Conservation (phyloP, 495 filamentous ascomycete species). For the Penicillium atrosanguineum region DNA sequence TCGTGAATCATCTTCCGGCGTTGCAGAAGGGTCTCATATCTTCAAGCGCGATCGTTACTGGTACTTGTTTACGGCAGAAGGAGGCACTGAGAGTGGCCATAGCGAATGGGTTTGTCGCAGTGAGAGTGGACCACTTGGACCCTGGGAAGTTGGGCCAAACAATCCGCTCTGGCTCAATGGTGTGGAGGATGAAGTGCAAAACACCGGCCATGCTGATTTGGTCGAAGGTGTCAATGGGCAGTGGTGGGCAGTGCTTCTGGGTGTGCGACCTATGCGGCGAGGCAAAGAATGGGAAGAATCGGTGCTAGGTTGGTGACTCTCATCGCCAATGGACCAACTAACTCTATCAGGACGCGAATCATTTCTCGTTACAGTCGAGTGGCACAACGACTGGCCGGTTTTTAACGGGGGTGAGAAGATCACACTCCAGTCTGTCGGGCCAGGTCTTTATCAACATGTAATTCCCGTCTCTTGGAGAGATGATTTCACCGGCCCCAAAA, state of each 20-base stretch:
- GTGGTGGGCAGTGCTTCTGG: slow-evolving; percentile 49
- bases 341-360: slow-evolving; percentile 39
- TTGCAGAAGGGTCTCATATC: slow-evolving; percentile 64
- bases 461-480: slow-evolving; percentile 35
- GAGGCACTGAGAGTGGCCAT: slow-evolving; percentile 58
- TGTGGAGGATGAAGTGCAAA: slow-evolving; percentile 34
- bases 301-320: slow-evolving; percentile 30
- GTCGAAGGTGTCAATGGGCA: slow-evolving; percentile 41
- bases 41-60: slow-evolving; percentile 64
- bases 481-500: slow-evolving; percentile 27
- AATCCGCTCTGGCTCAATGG: slow-evolving; percentile 44
- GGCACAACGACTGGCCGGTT: slow-evolving; percentile 49
- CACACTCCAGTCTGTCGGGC: slow-evolving; percentile 29
- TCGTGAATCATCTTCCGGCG: slow-evolving; percentile 53
- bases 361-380: slow-evolving; percentile 44
- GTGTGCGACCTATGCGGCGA: slow-evolving; percentile 34
- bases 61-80: slow-evolving; percentile 68
- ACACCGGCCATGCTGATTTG: slow-evolving; percentile 44
- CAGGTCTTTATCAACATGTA: slow-evolving; percentile 25
- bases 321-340: not conserved
- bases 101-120: slow-evolving; percentile 45
- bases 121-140: slow-evolving; percentile 47
- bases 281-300: slow-evolving; percentile 33
- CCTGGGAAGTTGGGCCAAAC: slow-evolving; percentile 45
- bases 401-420: slow-evolving; percentile 44